Conservation (phyloP, 192 early-diverging fungal genomes). For the Funneliformis mosseae region DNA sequence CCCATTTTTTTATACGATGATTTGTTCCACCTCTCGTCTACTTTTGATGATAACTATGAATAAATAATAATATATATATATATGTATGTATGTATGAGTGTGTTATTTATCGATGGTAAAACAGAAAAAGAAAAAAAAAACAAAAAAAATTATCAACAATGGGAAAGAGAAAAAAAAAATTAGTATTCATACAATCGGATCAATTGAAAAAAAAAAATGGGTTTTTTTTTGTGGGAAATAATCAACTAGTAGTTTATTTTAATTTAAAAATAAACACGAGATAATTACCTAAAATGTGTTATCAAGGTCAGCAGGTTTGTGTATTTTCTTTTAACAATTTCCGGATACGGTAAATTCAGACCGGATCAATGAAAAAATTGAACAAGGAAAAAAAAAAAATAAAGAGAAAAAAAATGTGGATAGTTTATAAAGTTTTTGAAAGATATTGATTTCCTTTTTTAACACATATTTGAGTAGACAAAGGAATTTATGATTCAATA, state of each 20-base stretch:
- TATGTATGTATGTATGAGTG: not conserved
- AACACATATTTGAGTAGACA: not conserved
- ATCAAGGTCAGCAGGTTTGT: not conserved
- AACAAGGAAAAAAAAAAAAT: not conserved
- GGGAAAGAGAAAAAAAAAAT: not conserved
- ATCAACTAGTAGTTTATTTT: not conserved
- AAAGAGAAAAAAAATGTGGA: not conserved
- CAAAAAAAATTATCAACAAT: not conserved
- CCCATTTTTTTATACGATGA: not conserved
- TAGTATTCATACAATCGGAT: too few relatives aligned
- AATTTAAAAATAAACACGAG: not conserved
- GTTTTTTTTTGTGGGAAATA: not conserved
- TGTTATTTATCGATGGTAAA: not conserved
- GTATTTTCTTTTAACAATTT: not conserved
- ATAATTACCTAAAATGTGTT: not conserved
- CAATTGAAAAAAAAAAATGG: not conserved
- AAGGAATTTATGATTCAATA: not conserved
- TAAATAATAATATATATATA: not conserved
- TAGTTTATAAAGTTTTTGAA: not conserved
- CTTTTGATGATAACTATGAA: not conserved
- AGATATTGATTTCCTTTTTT: not conserved
- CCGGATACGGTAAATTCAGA: not conserved
- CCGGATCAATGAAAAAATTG: not conserved
- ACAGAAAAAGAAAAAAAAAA: not conserved
- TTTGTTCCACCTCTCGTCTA: not conserved